Evolutionary conservation across 2,329 filamentous ascomycete species (phyloP).

Genomic region (Pseudogymnoascus sp.): DNA sequence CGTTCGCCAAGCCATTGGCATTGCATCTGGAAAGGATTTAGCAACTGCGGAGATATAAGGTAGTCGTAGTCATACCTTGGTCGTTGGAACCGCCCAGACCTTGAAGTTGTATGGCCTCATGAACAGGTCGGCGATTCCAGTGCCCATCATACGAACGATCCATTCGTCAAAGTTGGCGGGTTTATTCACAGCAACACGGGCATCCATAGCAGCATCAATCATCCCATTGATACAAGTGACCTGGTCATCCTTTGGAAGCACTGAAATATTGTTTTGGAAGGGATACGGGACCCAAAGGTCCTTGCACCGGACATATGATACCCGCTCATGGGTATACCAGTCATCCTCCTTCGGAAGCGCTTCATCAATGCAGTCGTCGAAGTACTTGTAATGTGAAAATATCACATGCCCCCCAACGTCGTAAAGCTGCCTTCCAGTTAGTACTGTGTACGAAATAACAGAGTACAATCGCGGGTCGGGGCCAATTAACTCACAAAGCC

Average conservation of each 20-base stretch:
- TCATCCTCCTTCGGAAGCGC: conserved; percentile 88
- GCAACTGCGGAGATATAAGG: not conserved
- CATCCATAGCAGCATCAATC: conserved; percentile 87
- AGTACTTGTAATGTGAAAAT: conserved; percentile 99
- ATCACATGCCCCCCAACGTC: conserved; percentile 98
- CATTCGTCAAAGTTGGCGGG: conserved; percentile 97
- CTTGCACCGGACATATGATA: conserved; percentile 98
- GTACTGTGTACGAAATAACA: conserved; percentile 19
- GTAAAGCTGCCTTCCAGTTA: conserved; percentile 63
- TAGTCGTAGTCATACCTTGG: conserved; percentile 56
- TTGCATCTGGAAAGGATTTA: conserved; percentile 68
- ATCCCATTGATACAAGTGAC: conserved; percentile 89
- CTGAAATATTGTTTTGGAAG: conserved; percentile 99
- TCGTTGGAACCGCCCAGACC: conserved; percentile 97
- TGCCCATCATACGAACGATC: conserved; percentile 88
- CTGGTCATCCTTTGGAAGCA: conserved; percentile 95
- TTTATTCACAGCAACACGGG: conserved; percentile 80
- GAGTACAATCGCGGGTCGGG: conserved; percentile 11
- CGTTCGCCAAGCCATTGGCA: conserved; percentile 97
- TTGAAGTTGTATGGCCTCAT: conserved; percentile 99
- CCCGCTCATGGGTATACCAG: conserved; percentile 97
- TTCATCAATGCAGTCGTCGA: conserved; percentile 97
- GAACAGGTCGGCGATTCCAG: conserved; percentile 87
- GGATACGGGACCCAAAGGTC: conserved; percentile 95
- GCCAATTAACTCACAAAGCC: conserved; percentile 71